Evolutionary conservation across 805 yeast genomes (phyloP).

Genomic region (Hanseniaspora jakobsenii): DNA sequence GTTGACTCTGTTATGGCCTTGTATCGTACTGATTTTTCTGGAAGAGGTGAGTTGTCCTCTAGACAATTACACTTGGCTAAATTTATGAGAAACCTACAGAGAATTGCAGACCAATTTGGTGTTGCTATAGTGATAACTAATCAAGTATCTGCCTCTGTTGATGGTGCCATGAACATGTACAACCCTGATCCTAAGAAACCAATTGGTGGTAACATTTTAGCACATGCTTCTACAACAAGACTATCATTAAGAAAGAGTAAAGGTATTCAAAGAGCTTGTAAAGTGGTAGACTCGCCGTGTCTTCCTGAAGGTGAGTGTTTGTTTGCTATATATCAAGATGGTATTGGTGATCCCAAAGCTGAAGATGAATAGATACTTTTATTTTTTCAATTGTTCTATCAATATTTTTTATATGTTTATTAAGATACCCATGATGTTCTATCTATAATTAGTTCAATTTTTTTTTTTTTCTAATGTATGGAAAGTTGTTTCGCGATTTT

Average conservation of each 20-base stretch:
- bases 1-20: constrained; percentile 98
- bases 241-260: constrained; percentile 80
- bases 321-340: constrained; percentile 92
- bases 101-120: constrained; percentile 95
- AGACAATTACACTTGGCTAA: constrained; percentile 90
- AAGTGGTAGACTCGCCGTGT: constrained; percentile 92
- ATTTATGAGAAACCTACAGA: constrained; percentile 79
- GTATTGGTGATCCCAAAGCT: constrained; percentile 88
- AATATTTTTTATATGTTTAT: no score
- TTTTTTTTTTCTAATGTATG: no score
- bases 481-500: no score
- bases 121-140: constrained; percentile 91
- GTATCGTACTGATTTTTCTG: constrained; percentile 86
- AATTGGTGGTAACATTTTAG: constrained; percentile 94
- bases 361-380: constrained; percentile 51
- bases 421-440: no score
- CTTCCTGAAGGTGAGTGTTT: constrained; percentile 90
- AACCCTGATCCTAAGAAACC: constrained; percentile 98
- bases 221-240: constrained; percentile 92
- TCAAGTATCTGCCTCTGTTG: constrained; percentile 97
- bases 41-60: constrained; percentile 91
- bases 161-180: constrained; percentile 53
- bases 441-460: no score
- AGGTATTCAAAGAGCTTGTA: constrained; percentile 86
- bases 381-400: no score